Base-by-base conservation (phyloP, 345 rosid species). In the Gynandropsis gynandra region DNA sequence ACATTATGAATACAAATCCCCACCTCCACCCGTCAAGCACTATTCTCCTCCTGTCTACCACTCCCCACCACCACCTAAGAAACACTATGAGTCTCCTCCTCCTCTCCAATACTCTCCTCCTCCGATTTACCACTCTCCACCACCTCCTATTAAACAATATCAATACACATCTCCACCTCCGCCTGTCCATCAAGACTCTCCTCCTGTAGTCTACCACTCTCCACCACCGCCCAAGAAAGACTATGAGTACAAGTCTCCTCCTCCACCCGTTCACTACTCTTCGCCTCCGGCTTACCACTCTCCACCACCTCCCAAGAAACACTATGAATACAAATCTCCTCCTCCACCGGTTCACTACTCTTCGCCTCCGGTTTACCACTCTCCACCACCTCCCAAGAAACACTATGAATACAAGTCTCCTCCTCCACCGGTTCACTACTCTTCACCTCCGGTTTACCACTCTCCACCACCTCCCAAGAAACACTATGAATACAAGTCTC, bases 381-480 rank as follows among this genome's bases (percentile, higher is more conserved):
- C 49, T 8, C 49, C 49, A 1, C 49, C 49, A 4, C 49, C 49
- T 1, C 49, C 49, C 1, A 17, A 44, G 4, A 44, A 44, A 12
- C 49, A 17, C 13, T 44, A 44, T 27, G 31, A 13, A 16, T 44
- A 44, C 49, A 44, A 44, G 9, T 44, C 63, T 1, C 69, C 69
- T 0, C 49, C 65, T 31, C 70, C 70, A 18, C 70, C 59, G 6
- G 45, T 52, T 52, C 59, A 65, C 10, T 64, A 44, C 16, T 64
- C n/a, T n/a, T n/a, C n/a, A 64, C 65, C 70, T 0, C 69, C 69
- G 9, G 58, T 64, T 24, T 57, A 64, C 42, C 46, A 57, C 10
- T 64, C 63, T 1, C 69, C 64, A 57, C 64, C 69, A 24, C 69
- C 69, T 0, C 64, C 69, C 0, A 56, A 58, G 10, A 64, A 64